A percentile compares a stretch with the other conserved stretches of the same genome.
Evolutionary conservation across 768 basidiomycete species (phyloP).

Genomic region (Pholiota conissans): DNA sequence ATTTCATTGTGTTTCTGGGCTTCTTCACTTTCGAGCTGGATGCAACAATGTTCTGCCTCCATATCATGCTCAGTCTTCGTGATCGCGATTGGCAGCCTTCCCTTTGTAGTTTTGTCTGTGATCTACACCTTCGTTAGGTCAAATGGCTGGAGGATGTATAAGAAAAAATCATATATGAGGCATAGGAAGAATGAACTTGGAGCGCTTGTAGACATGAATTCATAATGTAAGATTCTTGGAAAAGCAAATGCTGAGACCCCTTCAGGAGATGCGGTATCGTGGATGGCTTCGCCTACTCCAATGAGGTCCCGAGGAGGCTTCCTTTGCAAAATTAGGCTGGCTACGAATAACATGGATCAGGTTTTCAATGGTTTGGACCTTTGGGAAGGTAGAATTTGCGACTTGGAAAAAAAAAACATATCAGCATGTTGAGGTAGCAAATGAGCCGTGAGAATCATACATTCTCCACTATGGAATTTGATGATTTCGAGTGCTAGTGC

Average conservation of each 20-base stretch:
- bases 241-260: conserved; percentile 74
- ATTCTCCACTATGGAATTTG: conserved; percentile 71
- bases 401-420: conserved; percentile 50
- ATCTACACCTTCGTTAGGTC: conserved; percentile 92
- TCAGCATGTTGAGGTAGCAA: neutral
- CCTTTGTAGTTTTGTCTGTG: too few relatives aligned
- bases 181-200: conserved; percentile 50
- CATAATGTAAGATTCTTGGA: conserved; percentile 86
- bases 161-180: neutral
- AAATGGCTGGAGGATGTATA: conserved; percentile 61
- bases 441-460: conserved; percentile 41
- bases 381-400: conserved; percentile 69
- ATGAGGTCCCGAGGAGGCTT: conserved; percentile 79
- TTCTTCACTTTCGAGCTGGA: too few relatives aligned
- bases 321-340: conserved; percentile 82
- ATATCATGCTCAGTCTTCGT: too few relatives aligned
- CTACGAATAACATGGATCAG: conserved; percentile 72
- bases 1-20: too few relatives aligned
- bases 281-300: conserved; percentile 80
- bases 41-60: too few relatives aligned
- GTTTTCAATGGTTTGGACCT: conserved; percentile 62
- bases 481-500: conserved; percentile 70
- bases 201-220: conserved; percentile 89
- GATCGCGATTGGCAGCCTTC: too few relatives aligned
- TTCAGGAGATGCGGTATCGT: conserved; percentile 54